Conservation (phyloP, 2,329 filamentous ascomycete species). For the Phialophora expanda region DNA sequence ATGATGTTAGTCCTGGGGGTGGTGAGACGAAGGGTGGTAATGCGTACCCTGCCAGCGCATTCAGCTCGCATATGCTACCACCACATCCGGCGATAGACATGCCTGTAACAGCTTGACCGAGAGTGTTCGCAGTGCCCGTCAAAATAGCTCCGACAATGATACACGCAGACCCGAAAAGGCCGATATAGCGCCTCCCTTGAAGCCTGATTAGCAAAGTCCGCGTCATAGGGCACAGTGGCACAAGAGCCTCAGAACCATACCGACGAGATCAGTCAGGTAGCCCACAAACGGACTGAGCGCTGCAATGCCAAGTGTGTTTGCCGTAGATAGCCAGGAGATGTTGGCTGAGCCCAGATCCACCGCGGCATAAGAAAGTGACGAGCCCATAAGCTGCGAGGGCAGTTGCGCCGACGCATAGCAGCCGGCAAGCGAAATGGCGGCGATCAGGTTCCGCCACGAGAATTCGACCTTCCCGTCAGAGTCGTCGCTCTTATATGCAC, state of each 20-base stretch:
- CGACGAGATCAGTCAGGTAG: background rate
- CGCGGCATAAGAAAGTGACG: background rate
- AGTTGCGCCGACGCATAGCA: no score
- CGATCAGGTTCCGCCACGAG: constrained; percentile 1
- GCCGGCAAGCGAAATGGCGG: background rate
- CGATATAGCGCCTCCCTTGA: no score
- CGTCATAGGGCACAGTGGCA: no score
- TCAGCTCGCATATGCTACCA: background rate
- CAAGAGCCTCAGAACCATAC: no score
- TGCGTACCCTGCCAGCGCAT: constrained; percentile 4
- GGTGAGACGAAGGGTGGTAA: no score
- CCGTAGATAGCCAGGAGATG: background rate
- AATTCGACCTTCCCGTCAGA: constrained; percentile 16
- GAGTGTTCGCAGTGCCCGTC: background rate
- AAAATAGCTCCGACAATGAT: no score
- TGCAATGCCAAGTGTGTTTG: background rate
- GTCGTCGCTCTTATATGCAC: constrained; percentile 17
- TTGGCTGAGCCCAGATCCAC: background rate
- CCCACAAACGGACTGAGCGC: background rate
- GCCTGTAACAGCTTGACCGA: background rate
- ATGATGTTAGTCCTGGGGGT: no score
- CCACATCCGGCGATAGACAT: constrained; percentile 1
- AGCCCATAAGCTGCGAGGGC: no score
- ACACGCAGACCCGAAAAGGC: no score
- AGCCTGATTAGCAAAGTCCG: no score